A percentile compares a stretch with the other conserved stretches of the same genome.
Conservation (phyloP, 495 filamentous ascomycete species). For the Talaromyces stipitatus region DNA sequence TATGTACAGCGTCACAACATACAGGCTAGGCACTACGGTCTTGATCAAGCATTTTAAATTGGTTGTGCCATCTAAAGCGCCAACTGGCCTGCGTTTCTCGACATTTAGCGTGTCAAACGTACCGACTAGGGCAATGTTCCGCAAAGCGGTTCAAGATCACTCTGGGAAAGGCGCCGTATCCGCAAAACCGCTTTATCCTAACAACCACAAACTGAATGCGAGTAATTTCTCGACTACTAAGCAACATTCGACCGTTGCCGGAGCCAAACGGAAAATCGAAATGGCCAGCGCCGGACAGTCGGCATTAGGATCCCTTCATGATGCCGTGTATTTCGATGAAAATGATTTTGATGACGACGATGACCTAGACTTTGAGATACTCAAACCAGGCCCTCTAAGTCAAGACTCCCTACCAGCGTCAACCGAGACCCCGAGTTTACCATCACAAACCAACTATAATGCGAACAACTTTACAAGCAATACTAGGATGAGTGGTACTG, state of each 20-base stretch:
- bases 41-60: not conserved
- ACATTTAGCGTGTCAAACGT: not conserved
- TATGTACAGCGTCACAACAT: not conserved
- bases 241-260: slow-evolving; percentile 19
- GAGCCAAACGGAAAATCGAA: slow-evolving; percentile 39
- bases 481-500: not conserved
- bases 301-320: slow-evolving; percentile 34
- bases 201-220: slow-evolving; percentile 18
- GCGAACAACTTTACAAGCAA: not conserved
- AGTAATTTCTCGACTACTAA: slow-evolving; percentile 15
- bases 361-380: slow-evolving; percentile 33
- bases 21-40: not conserved
- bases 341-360: slow-evolving; percentile 51
- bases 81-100: not conserved
- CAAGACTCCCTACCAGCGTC: slow-evolving; percentile 5
- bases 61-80: not conserved
- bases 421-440: not conserved
- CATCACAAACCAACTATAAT: not conserved
- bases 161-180: slow-evolving; percentile 11
- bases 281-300: slow-evolving; percentile 24
- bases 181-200: slow-evolving; percentile 31
- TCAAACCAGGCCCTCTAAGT: slow-evolving; percentile 16
- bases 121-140: slow-evolving; percentile 26
- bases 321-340: slow-evolving; percentile 43
- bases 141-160: slow-evolving; percentile 36